Evolutionary conservation across 2,329 filamentous ascomycete genomes (phyloP).

Genomic region (Didymella arachidicola): DNA sequence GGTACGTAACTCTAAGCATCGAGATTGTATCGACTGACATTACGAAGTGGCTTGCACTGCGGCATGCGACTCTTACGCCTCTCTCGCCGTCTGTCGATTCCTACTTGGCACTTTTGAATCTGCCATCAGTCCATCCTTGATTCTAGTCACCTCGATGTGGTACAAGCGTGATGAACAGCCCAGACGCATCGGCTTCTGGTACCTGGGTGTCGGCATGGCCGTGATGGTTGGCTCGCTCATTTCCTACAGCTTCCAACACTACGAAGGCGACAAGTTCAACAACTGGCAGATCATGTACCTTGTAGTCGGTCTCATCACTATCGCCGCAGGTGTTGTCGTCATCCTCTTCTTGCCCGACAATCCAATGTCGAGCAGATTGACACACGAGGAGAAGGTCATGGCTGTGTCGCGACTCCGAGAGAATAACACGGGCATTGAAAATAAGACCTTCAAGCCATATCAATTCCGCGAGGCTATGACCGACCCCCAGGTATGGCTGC

Average conservation of each 20-base stretch:
- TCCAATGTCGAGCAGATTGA: slow-evolving; percentile 36
- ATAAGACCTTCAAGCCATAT: slow-evolving; percentile 55
- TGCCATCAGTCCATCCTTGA: slow-evolving; percentile 61
- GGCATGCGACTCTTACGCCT: slow-evolving; percentile 58
- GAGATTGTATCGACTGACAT: neutral
- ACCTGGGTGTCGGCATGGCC: slow-evolving; percentile 59
- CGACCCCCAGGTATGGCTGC: slow-evolving; percentile 52
- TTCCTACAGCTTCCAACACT: slow-evolving; percentile 67
- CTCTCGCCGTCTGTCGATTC: slow-evolving; percentile 59
- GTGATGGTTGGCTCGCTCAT: slow-evolving; percentile 66
- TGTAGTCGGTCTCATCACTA: slow-evolving; percentile 57
- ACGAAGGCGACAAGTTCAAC: slow-evolving; percentile 58
- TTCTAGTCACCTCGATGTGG: slow-evolving; percentile 72
- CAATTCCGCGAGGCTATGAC: slow-evolving; percentile 57
- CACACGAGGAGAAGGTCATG: slow-evolving; percentile 26
- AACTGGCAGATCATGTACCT: slow-evolving; percentile 73
- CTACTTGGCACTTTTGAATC: slow-evolving; percentile 63
- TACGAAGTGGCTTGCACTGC: slow-evolving; percentile 51
- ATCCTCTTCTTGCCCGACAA: slow-evolving; percentile 63
- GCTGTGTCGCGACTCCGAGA: slow-evolving; percentile 53
- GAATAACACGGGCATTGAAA: slow-evolving; percentile 61
- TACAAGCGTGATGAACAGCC: slow-evolving; percentile 70
- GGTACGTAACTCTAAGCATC: neutral
- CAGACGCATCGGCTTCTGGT: slow-evolving; percentile 54
- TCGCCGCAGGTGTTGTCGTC: slow-evolving; percentile 50